Evolutionary conservation across 305 asterid genomes (phyloP).

Genomic region (Lippia alba): DNA sequence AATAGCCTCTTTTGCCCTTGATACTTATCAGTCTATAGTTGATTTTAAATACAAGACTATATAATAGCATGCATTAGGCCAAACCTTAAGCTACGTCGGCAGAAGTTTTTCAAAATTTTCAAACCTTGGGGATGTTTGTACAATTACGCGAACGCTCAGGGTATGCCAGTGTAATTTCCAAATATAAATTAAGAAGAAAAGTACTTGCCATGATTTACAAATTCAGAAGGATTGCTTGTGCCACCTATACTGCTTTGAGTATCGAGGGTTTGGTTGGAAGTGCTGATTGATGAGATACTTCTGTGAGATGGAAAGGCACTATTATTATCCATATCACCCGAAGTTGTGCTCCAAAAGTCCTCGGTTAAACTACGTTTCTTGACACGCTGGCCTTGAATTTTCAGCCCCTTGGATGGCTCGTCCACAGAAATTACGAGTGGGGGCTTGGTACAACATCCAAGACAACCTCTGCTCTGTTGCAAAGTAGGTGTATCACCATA

Average conservation of each 20-base stretch:
- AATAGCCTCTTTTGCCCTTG: too few species aligned
- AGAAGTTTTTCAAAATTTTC: too few species aligned
- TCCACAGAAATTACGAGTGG: constrained; percentile 74
- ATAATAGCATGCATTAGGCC: too few species aligned
- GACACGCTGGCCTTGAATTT: constrained; percentile 62
- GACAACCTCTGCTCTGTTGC: constrained; percentile 97
- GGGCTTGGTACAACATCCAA: constrained; percentile 84
- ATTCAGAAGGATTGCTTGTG: constrained; percentile 59
- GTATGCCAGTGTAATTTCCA: too few species aligned
- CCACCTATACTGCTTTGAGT: constrained; percentile 57
- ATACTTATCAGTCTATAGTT: too few species aligned
- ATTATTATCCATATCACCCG: constrained; percentile 79
- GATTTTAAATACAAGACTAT: too few species aligned
- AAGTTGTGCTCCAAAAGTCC: constrained; percentile 83
- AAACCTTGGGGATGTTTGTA: too few species aligned
- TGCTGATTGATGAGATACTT: constrained; percentile 80
- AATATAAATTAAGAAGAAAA: not conserved
- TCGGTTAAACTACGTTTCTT: constrained; percentile 59
- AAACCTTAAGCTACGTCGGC: too few species aligned
- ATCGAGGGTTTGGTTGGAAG: constrained; percentile 66
- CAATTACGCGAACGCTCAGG: too few species aligned
- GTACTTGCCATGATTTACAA: constrained; percentile 69
- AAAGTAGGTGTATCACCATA: constrained; percentile 70
- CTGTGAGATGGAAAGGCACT: constrained; percentile 79
- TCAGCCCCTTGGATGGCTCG: constrained; percentile 72